Base-by-base conservation (phyloP, 768 basidiomycete genomes). In the Cystofilobasidium bisporidii region DNA sequence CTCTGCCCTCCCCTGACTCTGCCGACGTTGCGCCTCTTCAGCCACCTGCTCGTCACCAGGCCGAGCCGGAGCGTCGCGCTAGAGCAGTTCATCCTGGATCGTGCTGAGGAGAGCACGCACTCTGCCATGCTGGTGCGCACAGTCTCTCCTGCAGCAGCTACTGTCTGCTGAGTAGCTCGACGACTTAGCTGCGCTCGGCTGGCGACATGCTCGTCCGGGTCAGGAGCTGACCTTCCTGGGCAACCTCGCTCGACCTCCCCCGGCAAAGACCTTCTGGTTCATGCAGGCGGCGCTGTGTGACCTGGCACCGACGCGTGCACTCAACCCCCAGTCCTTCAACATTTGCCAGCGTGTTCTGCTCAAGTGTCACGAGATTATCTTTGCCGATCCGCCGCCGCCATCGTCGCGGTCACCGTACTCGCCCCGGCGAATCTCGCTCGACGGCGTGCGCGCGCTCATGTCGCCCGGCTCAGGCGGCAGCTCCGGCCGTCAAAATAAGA, bases 241-340 rank as follows among this genome's bases (percentile, higher is more conserved):
- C 40, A n/a, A 33, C 30, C 45, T n/a, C 15, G 15, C 30, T 36
- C 32, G 26, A 17, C 17, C 22, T 30, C 17, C 53, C 24, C 75
- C n/a, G n/a, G n/a, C n/a, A n/a, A n/a, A 93, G 91, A 97, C 96
- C 0, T 79, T 99, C 55, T 98, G 94, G 92, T 96, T 93, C 78
- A 93, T 98, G 87, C 96, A 98, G 83, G 90, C 94, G 20, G 85
- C 88, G 32, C 81, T 99, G 24, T 84, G 84, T 66, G 96, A 99
- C 77, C 81, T 97, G 11, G 82, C 86, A 0, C 72, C 77, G 50
- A 73, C 77, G 55, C 68, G 77, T 1, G 81, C 79, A 18, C 82
- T 85, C 61, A 82, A 84, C 58, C 86, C 90, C 3, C 83, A 79
- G 50, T 89, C 91, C 0, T 97, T 97, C 78, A 79, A 84, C 58